Base-by-base conservation (phyloP, 305 asterid genomes). In the Lippia alba region DNA sequence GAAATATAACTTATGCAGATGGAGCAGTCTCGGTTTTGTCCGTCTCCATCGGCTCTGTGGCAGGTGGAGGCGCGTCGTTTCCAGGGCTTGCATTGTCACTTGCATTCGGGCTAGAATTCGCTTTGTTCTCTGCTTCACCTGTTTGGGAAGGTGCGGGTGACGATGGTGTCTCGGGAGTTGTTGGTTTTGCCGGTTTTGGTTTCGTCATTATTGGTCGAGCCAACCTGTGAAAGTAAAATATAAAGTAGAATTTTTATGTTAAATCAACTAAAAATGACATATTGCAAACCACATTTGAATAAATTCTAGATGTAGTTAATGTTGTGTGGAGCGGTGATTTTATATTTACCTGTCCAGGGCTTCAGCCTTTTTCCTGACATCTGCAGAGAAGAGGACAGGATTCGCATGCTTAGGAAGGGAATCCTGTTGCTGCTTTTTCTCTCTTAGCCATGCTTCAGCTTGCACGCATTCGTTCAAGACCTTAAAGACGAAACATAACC, bases 361-460 rank as follows among this genome's bases (percentile, higher is more conserved):
- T 79, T 94, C 98, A 44, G 86, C 87, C 76, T 90, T 94, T 81
- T 74, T 92, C 74, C 83, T 82, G 61, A 90, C 79, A 56, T 92
- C 97, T 15, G 87, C 90, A 10, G 85, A 81, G 81, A 87, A 72
- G 3, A 95, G 87, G 69, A 84, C 89, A 55, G 98, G 99, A 19
- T 70, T 78, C 10, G 88, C 92, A 44, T 86, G 68, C 75, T 89
- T 95, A 0, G 97, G 94, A 74, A 95, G 97, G 6, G 83, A 49
- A 78, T 90, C 98, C 76, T 95, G 98, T 57, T 83, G 96, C 71
- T 85, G 96, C 73, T 51, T 85, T 73, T 86, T 94, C 87, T 92
- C 97, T 72, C 96, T 87, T 67, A 92, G 69, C 99, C 99, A 95
- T 61, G 86, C 94, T 77, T 95, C 98, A 3, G 96, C 96, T 74